These are phyloP conservation scores for Wickerhamia fluorescens DNA, from an alignment of 805 yeast species.

Conservation along the genomic window DNA sequence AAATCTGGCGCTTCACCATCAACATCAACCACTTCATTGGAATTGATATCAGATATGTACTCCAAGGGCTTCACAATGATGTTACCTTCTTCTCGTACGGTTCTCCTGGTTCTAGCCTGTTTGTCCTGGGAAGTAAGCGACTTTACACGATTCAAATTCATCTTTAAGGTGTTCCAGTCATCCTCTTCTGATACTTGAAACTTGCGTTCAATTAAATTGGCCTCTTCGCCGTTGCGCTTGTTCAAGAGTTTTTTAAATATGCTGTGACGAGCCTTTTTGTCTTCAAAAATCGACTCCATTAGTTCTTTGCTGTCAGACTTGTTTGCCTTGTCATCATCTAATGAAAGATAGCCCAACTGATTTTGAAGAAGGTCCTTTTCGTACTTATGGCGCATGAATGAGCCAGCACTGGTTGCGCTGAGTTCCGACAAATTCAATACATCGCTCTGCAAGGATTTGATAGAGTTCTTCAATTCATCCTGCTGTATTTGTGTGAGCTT, in stretches of 20 bases:
- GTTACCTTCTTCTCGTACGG: constrained; percentile 29
- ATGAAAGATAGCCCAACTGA: constrained; percentile 15
- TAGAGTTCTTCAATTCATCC: constrained; percentile 32
- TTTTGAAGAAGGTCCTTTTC: constrained; percentile 27
- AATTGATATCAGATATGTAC: constrained; percentile 33
- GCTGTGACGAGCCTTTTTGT: constrained; percentile 31
- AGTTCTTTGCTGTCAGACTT: constrained; percentile 13
- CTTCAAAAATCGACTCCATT: constrained; percentile 38
- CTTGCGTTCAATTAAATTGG: constrained; percentile 26
- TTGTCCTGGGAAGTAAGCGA: constrained; percentile 43
- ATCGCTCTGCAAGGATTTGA: constrained; percentile 39
- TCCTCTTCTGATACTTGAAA: constrained; percentile 24
- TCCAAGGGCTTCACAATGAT: constrained; percentile 38
- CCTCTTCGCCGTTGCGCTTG: constrained; percentile 19
- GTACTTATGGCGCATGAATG: constrained; percentile 66
- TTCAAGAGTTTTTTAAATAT: constrained; percentile 39
- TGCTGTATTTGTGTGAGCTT: constrained; percentile 25
- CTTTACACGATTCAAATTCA: constrained; percentile 32
- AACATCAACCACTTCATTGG: constrained; percentile 29
- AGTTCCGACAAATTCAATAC: constrained; percentile 54
- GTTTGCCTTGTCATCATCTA: constrained; percentile 13
- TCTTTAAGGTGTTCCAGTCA: constrained; percentile 35
- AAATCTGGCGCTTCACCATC: constrained; percentile 8
- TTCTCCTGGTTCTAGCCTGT: constrained; percentile 60
- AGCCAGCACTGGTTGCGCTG: constrained; percentile 88